phyloP scores from a whole-genome alignment of 805 yeast species.

The Cyberlindnera japonica region DNA sequence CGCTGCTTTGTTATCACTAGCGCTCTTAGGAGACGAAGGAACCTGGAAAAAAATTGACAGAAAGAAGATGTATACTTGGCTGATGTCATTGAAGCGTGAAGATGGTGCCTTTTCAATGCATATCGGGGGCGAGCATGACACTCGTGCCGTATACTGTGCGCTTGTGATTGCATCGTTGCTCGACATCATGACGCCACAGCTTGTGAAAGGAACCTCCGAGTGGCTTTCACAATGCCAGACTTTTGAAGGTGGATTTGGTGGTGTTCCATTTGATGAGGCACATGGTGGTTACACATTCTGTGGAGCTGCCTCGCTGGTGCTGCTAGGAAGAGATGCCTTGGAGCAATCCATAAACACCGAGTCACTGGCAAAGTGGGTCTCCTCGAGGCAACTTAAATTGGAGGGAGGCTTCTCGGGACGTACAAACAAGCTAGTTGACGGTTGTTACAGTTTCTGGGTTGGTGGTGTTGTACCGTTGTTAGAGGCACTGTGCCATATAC shows the following conservation, averaged over 20 bases:
- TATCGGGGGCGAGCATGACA: slow-evolving; percentile 75
- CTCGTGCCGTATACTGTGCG: slow-evolving; percentile 85
- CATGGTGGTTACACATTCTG: slow-evolving; percentile 98
- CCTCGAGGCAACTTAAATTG: slow-evolving; percentile 58
- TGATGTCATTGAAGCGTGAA: slow-evolving; percentile 52
- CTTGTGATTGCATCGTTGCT: slow-evolving; percentile 67
- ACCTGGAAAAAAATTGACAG: slow-evolving; percentile 45
- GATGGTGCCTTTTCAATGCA: slow-evolving; percentile 83
- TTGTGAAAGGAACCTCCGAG: slow-evolving; percentile 46
- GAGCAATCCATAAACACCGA: slow-evolving; percentile 43
- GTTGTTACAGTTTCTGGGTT: slow-evolving; percentile 95
- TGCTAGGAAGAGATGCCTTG: slow-evolving; percentile 36
- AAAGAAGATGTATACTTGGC: slow-evolving; percentile 54
- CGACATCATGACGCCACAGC: slow-evolving; percentile 56
- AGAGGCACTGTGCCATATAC: slow-evolving; percentile 44
- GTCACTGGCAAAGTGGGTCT: slow-evolving; percentile 60
- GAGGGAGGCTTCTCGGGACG: slow-evolving; percentile 92
- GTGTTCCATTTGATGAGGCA: slow-evolving; percentile 78
- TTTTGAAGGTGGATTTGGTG: slow-evolving; percentile 94
- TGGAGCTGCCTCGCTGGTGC: slow-evolving; percentile 63
- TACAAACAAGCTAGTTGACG: slow-evolving; percentile 90
- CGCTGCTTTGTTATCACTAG: slow-evolving; percentile 66
- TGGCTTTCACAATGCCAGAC: slow-evolving; percentile 78
- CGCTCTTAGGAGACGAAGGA: slow-evolving; percentile 43
- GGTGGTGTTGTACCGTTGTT: slow-evolving; percentile 71